A percentile compares a stretch with the other conserved stretches of the same genome.
Evolutionary conservation across 768 basidiomycete species (phyloP).

Genomic region (Leucosporidium yakuticum): DNA sequence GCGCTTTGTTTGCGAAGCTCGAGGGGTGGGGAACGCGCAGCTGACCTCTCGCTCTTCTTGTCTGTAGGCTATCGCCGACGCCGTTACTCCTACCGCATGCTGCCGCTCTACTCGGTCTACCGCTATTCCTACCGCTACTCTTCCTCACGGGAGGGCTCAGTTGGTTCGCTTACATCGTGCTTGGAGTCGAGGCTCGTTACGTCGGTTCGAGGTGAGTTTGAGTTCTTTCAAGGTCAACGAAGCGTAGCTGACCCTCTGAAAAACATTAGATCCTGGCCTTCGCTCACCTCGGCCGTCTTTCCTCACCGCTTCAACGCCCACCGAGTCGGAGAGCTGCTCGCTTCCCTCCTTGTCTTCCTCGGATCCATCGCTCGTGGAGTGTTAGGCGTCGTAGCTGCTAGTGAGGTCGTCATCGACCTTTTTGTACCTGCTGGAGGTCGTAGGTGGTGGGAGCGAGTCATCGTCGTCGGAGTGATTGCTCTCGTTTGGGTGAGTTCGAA

Average conservation of each 20-base stretch:
- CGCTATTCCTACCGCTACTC: conserved; percentile 32
- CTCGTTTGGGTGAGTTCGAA: conserved; percentile 16
- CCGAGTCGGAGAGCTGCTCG: conserved; percentile 32
- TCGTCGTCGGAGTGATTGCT: conserved; percentile 5
- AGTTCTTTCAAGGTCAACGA: not conserved
- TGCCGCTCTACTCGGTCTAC: conserved; percentile 13
- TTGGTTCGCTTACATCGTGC: conserved; percentile 33
- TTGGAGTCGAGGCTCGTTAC: conserved; percentile 35
- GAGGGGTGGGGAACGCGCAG: not conserved
- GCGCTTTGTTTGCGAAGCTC: not conserved
- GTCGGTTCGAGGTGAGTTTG: conserved; percentile 32
- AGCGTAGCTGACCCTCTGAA: not conserved
- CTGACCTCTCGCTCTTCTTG: too few species aligned
- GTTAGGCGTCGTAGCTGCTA: conserved; percentile 22
- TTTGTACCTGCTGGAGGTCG: conserved; percentile 9
- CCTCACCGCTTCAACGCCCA: conserved; percentile 32
- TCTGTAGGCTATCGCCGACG: conserved; percentile 13
- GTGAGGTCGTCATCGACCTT: conserved; percentile 25
- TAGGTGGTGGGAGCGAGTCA: conserved; percentile 15
- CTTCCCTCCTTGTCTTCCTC: conserved; percentile 20
- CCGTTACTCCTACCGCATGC: conserved; percentile 29
- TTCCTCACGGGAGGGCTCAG: conserved; percentile 18
- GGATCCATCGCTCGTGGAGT: conserved; percentile 25
- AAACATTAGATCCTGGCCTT: conserved; percentile 23
- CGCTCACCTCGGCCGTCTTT: conserved; percentile 35